These are phyloP conservation scores for Cyanodermella asteris DNA, from an alignment of 2,329 filamentous ascomycete species.

Conservation along the genomic window DNA sequence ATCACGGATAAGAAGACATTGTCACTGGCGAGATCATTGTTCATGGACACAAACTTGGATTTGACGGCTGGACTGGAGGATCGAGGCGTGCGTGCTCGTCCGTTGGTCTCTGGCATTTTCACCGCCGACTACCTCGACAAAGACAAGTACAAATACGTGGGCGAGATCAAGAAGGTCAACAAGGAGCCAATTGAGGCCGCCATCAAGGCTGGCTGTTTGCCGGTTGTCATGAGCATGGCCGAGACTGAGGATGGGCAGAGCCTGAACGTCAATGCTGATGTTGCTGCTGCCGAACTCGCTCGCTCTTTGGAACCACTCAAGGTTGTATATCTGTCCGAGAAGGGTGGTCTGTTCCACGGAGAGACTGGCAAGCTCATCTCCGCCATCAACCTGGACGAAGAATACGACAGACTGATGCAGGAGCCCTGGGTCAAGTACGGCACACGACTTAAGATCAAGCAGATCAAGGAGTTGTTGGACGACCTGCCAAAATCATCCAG, in stretches of 20 bases:
- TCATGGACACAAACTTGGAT: conserved; percentile 87
- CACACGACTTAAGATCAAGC: conserved; percentile 87
- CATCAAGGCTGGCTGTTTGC: conserved; percentile 75
- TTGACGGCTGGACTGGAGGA: conserved; percentile 75
- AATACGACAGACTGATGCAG: conserved; percentile 80
- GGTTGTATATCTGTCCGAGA: conserved; percentile 96
- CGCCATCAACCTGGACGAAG: conserved; percentile 89
- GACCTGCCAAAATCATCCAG: conserved; percentile 77
- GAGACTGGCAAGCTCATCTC: conserved; percentile 91
- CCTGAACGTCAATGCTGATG: conserved; percentile 93
- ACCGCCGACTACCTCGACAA: conserved; percentile 87
- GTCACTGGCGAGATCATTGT: conserved; percentile 72
- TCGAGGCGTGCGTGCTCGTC: conserved; percentile 70
- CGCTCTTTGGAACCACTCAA: conserved; percentile 78
- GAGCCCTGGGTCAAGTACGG: conserved; percentile 92
- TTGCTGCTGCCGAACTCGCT: conserved; percentile 82
- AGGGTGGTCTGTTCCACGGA: conserved; percentile 85
- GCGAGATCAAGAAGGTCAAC: conserved; percentile 85
- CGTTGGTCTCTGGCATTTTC: conserved; percentile 77
- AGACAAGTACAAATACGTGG: conserved; percentile 87
- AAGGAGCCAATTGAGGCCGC: conserved; percentile 76
- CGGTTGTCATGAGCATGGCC: conserved; percentile 88
- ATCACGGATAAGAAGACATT: conserved; percentile 92
- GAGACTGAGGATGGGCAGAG: conserved; percentile 81
- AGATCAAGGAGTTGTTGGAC: conserved; percentile 84